Evolutionary conservation across 2,329 filamentous ascomycete species (phyloP), one percentile per base, ranked within the genome.

Genomic region (Proliferodiscus dingleyae): DNA sequence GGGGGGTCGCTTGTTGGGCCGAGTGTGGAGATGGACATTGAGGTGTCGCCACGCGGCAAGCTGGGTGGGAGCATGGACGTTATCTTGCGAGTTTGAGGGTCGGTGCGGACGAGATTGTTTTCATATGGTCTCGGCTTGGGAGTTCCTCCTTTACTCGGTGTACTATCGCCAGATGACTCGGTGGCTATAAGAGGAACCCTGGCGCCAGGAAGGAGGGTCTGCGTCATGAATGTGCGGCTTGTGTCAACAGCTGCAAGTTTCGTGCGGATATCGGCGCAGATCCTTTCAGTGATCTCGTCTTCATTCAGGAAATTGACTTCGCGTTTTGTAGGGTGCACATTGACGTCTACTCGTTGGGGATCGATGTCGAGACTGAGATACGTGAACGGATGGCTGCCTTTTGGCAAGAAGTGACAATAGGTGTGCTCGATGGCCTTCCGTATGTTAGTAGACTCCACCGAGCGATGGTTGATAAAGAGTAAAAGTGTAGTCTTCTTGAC

Each of bases 271-370:
- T 87, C 79, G 50, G 83, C 80, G 68, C 90, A 96, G 4, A 98
- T 82, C 11, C 80, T 77, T 53, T 93, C 87, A 37, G 93, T 85
- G 37, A 98, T 95, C 57, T 98, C 93, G 53, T 98, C 93, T 64
- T 98, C 93, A 51, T 97, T 95, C 18, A 98, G 74, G 58, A 98
- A 97, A 61, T 97, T 93, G 16, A 98, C 93, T 63, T 98, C 91
- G 41, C 89, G 78, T 66, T 98, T 98, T 0, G 93, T 98, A 0
- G 93, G 93, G 65, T 98, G 93, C 1, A 98, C 86, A 57, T 98
- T 98, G 61, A 98, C 94, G 64, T 98, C 93, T 3, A 98, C 89
- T 43, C 91, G 77, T 21, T 85, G 81, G 1, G 93, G 91, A 57
- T 97, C 90, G 46, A 98, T 95, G 49, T 95, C 87, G 2, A 98